Evolutionary conservation across 1,284 basidiomycete genomes (phyloP), one percentile per base, ranked within the genome.

Genomic region (Tremellales sp.): DNA sequence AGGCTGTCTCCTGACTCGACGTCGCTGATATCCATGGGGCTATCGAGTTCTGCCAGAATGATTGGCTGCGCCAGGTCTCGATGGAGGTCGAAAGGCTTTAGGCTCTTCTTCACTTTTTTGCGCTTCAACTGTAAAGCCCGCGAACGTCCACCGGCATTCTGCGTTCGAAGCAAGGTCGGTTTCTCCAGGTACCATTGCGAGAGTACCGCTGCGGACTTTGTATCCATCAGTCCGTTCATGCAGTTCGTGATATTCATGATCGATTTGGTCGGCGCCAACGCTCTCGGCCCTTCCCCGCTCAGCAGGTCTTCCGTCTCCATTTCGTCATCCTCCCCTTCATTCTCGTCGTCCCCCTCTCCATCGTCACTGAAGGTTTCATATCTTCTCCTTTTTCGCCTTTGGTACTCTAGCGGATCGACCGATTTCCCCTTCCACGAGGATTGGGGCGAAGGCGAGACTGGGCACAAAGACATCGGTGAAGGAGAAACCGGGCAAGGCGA

Each of bases 171-270:
- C n/a, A n/a, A n/a, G n/a, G n/a, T n/a, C n/a, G n/a, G n/a, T n/a
- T n/a, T n/a, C n/a, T n/a, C n/a, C n/a, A n/a, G n/a, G n/a, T n/a
- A n/a, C n/a, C n/a, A n/a, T n/a, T n/a, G n/a, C n/a, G n/a, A n/a
- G n/a, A n/a, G n/a, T n/a, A n/a, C n/a, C n/a, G n/a, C n/a, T n/a
- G n/a, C n/a, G n/a, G n/a, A n/a, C n/a, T n/a, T n/a, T n/a, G n/a
- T n/a, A n/a, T n/a, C 6, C 27, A 39, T 25, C 37, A 39, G 19
- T 25, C 21, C 37, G 18, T 39, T 39, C 37, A 39, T 39, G 8
- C 22, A 39, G 9, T 39, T 8, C 6, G 37, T 39, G 37, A 39
- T 39, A 22, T 39, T 18, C 13, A 22, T 24, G 21, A 39, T 24
- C 7, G 37, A 39, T 25, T 39, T 16, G 8, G 37, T 39, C 21